phyloP scores from a whole-genome alignment of 2,329 filamentous ascomycete genomes.

The Apiospora rasikravindrae region DNA sequence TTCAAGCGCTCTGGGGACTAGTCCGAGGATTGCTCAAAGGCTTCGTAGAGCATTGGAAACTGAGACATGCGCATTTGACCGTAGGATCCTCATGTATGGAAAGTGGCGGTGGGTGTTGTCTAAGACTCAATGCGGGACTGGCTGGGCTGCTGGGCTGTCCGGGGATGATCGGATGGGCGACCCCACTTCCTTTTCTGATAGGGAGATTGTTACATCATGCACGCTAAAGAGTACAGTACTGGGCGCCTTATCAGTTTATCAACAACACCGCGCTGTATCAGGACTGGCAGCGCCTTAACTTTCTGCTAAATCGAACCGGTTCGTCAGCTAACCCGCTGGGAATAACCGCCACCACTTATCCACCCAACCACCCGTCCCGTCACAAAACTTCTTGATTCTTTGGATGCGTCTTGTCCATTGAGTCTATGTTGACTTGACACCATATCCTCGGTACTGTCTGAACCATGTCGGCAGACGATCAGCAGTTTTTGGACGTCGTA shows the following conservation, averaged over 20 bases:
- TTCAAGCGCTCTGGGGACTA: not conserved
- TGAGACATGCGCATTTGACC: not conserved
- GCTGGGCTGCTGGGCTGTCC: not conserved
- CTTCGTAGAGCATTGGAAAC: not conserved
- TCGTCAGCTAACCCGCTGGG: not conserved
- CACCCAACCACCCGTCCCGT: not conserved
- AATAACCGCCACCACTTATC: not conserved
- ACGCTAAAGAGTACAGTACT: not conserved
- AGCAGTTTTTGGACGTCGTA: slow-evolving; percentile 79
- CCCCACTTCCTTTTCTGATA: not conserved
- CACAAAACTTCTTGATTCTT: not conserved
- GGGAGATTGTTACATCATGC: slow-evolving; percentile 14
- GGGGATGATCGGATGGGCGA: not conserved
- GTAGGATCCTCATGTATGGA: not conserved
- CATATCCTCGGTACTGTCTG: not conserved
- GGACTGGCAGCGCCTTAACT: not conserved
- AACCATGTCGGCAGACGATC: slow-evolving; percentile 79
- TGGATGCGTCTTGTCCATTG: not conserved
- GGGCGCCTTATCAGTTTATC: slow-evolving; percentile 1
- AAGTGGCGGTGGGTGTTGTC: not conserved
- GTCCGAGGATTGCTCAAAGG: not conserved
- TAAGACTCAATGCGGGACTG: slow-evolving; percentile 3
- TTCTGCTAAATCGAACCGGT: not conserved
- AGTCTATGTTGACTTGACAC: not conserved
- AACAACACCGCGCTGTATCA: not conserved